Conservation (phyloP, 306 rosid species). For the Pueraria montana region DNA sequence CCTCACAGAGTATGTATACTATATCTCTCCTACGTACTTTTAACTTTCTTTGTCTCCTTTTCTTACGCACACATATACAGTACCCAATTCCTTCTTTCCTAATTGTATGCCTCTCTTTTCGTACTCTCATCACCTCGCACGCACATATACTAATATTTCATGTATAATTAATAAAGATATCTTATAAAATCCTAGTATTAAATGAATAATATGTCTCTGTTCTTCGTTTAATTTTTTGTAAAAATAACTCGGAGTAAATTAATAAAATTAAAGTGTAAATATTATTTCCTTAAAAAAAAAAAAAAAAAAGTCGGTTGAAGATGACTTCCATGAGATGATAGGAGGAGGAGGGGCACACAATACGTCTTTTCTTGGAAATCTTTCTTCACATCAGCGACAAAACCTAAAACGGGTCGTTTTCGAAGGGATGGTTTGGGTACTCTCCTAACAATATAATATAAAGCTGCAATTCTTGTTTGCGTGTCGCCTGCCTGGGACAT, state of each 20-base stretch:
- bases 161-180: too few species aligned
- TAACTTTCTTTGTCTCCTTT: neutral
- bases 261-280: neutral
- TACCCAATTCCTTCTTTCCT: neutral
- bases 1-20: conserved; percentile 82
- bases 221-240: neutral
- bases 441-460: neutral
- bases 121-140: neutral
- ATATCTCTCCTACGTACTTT: conserved; percentile 16
- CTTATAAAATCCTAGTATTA: too few species aligned
- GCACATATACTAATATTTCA: too few species aligned
- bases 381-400: conserved; percentile 43
- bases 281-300: neutral
- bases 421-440: conserved; percentile 34
- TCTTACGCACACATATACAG: neutral
- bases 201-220: too few species aligned
- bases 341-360: conserved; percentile 54
- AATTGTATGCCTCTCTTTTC: neutral
- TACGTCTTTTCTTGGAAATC: conserved; percentile 49
- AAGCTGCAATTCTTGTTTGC: conserved; percentile 64
- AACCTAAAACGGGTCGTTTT: conserved; percentile 54
- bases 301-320: conserved; percentile 39
- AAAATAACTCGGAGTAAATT: neutral
- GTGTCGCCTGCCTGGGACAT: conserved; percentile 27
- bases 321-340: conserved; percentile 40